Base-by-base conservation (phyloP, 495 filamentous ascomycete species). In the Hypoxylon fragiforme region DNA sequence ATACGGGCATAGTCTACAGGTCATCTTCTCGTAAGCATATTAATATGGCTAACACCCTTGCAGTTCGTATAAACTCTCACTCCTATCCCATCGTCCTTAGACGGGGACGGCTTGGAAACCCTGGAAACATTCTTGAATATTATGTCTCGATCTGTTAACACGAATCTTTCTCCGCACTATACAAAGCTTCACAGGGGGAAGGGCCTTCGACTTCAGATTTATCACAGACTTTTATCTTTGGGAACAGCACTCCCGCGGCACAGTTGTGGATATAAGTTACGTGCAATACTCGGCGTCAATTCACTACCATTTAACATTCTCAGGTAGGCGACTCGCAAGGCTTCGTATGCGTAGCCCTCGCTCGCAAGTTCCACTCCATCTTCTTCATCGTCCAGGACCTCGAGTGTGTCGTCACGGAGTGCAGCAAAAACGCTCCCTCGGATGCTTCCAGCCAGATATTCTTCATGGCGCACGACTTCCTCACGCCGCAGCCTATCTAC, bases 391-490 rank as follows among this genome's bases (percentile, higher is more conserved):
- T 81, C 1, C 75, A 81, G 44, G 79, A 79, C 48, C 50, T 70
- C 6, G 48, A 44, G 11, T 42, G 49, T 21, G 39, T 57, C 40
- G 12, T 60, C 7, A 36, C 3, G 1, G 54, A 22, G 1, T 41
- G 19, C 0, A 18, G 54, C 30, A 24, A 53, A n/a, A 2, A 43
- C 22, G 15, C 11, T 4, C 30, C 52, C 1, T 12, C 31, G 0
- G 31, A 47, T 21, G 12, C 30, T 1, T 21, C 21, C n/a, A 9
- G n/a, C 4, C 40, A 13, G 1, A 13, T 43, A 75, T 3, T 2
- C 13, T 83, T 76, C 55, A 54, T 63, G 54, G 63, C 63, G 0
- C 72, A 82, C 40, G 72, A 80, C 50, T 80, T 84, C 57, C 74
- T 81, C 57, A 35, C 65, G 12, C 44, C 57, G 3, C 78, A 84